phyloP scores from a whole-genome alignment of 2,329 filamentous ascomycete genomes.

The Pleomassaria siparia region DNA sequence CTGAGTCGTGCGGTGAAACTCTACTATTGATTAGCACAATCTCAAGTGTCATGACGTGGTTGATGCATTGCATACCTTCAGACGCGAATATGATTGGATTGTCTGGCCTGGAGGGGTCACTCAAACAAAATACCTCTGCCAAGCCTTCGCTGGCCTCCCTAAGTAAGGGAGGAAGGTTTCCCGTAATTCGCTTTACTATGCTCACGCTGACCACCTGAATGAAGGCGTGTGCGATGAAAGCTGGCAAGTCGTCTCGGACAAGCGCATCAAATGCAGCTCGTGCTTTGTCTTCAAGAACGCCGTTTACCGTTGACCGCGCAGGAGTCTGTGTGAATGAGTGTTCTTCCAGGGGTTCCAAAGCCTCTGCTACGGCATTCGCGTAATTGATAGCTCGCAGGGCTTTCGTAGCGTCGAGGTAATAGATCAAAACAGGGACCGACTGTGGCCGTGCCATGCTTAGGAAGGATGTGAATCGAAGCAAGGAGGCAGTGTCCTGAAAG shows the following conservation, averaged over 20 bases:
- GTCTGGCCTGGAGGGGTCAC: conserved; percentile 70
- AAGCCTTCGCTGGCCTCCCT: conserved; percentile 72
- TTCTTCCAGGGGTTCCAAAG: conserved; percentile 58
- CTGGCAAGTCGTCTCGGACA: conserved; percentile 68
- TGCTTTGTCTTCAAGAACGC: conserved; percentile 62
- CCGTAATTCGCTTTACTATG: conserved; percentile 67
- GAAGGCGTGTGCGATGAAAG: conserved; percentile 70
- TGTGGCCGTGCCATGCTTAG: conserved; percentile 60
- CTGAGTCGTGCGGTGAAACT: conserved; percentile 73
- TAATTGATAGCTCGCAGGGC: conserved; percentile 71
- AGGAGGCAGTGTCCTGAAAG: conserved; percentile 63
- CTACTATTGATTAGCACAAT: conserved; percentile 44
- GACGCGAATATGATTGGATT: conserved; percentile 79
- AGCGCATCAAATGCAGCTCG: conserved; percentile 65
- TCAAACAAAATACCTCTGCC: conserved; percentile 76
- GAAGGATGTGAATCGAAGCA: conserved; percentile 69
- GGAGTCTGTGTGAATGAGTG: conserved; percentile 57
- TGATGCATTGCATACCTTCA: conserved; percentile 56
- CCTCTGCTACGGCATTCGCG: conserved; percentile 66
- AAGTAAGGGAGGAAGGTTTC: conserved; percentile 64
- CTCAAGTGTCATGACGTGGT: not conserved
- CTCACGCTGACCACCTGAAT: conserved; percentile 70
- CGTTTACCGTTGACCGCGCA: conserved; percentile 58
- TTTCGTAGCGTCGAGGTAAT: conserved; percentile 72
- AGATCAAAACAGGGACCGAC: conserved; percentile 67